Evolutionary conservation across 345 rosid genomes (phyloP).

Genomic region (Turritis glabra): DNA sequence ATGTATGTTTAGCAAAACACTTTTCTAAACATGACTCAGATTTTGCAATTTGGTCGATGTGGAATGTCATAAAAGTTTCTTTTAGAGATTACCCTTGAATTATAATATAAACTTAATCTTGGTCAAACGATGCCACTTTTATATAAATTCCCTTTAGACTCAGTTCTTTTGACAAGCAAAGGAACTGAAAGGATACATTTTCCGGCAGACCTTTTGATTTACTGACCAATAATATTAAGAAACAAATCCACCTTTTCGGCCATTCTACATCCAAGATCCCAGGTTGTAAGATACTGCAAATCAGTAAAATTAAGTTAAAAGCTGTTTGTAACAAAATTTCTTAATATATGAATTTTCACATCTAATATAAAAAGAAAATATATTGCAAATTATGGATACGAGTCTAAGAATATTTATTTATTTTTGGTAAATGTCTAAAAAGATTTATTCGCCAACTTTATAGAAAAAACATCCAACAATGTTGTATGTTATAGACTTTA

Average conservation of each 20-base stretch:
- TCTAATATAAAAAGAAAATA: neutral
- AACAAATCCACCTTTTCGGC: neutral
- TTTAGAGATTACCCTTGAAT: neutral
- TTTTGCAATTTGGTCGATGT: slow-evolving; percentile 17
- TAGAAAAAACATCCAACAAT: too few relatives aligned
- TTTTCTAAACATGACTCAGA: slow-evolving; percentile 19
- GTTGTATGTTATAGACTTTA: neutral
- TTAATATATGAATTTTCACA: neutral
- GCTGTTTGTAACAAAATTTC: neutral
- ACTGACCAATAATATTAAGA: neutral
- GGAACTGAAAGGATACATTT: neutral
- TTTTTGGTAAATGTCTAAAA: neutral
- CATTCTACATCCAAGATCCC: neutral
- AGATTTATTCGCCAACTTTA: neutral
- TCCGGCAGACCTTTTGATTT: neutral
- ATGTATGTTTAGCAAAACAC: neutral
- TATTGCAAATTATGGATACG: neutral
- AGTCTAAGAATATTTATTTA: neutral
- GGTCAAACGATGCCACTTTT: slow-evolving; percentile 28
- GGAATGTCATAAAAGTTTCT: neutral
- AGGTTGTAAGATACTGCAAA: neutral
- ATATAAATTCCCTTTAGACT: neutral
- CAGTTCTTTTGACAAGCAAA: neutral
- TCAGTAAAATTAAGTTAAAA: neutral
- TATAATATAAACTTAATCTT: neutral